Base-by-base conservation (phyloP, 2,329 filamentous ascomycete species). In the Purpureocillium lavendulum region DNA sequence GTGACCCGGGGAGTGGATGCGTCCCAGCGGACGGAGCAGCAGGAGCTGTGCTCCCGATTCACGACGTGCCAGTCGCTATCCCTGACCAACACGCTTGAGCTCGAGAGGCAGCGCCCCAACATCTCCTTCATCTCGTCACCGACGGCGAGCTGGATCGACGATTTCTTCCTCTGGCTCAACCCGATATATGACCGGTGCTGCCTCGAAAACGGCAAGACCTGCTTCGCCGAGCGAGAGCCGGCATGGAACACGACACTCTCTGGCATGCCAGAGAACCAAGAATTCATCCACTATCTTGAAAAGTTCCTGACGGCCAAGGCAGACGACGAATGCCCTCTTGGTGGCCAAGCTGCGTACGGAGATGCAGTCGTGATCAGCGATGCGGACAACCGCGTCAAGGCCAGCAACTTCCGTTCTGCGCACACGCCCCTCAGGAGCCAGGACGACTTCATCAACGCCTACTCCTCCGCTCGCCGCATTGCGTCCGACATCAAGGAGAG, bases 81-180 rank as follows among this genome's bases (percentile, higher is more conserved):
- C 0, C 69, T 98, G 4, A 80, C 87, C 30, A 96, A 95, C 54
- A 81, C 95, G 2, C 71, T 98, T 4, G 94, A 98, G 58, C 86
- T 92, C 50, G 94, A 98, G 64, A 80, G 92, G 10, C 97, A 96
- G 65, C 79, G 92, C 30, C 75, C 88, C 0, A 77, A 94, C 7
- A 71, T 90, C 1, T 96, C 88, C 1, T 97, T 88, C 59, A 87
- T 98, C 49, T 76, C 87, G 7, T 82, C 89, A 9, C 84, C 88
- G 0, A 82, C 90, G 1, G 92, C 94, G 3, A 96, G 85, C 59
- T 98, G 92, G 92, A 76, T 98, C 14, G 92, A 98, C 49, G 92
- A 98, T 57, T 97, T 87, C 64, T 87, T 97, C 64, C 75, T 87
- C 43, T 98, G 92, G 90, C 69, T 97, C n/a, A 94, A 97, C 50